phyloP scores from a whole-genome alignment of 1,284 basidiomycete genomes.

The Wallemia ichthyophaga region DNA sequence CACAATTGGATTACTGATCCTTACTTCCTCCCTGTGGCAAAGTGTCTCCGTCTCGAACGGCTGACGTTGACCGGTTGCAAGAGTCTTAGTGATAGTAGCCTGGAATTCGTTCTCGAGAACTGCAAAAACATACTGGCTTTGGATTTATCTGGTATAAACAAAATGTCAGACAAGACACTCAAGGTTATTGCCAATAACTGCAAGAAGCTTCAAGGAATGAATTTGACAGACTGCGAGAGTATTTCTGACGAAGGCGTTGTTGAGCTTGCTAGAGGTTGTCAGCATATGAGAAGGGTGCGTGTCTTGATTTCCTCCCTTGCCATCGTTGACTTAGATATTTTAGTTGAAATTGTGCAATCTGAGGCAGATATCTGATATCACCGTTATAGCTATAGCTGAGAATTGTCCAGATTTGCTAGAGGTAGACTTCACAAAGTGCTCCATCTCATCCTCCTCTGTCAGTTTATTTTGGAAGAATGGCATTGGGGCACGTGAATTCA shows the following conservation, averaged over 20 bases:
- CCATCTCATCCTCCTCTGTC: conserved; percentile 44
- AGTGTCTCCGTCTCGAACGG: conserved; percentile 61
- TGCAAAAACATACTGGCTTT: conserved; percentile 20
- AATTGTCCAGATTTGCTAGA: conserved; percentile 68
- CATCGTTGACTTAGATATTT: neutral
- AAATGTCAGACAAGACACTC: conserved; percentile 27
- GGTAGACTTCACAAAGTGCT: conserved; percentile 67
- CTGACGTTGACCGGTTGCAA: conserved; percentile 67
- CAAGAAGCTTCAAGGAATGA: conserved; percentile 63
- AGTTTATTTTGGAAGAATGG: conserved; percentile 59
- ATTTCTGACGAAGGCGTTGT: conserved; percentile 50
- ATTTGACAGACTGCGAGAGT: conserved; percentile 52
- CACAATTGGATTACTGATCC: conserved; percentile 43
- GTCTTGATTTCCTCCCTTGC: neutral
- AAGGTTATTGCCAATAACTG: conserved; percentile 37
- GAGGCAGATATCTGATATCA: conserved; percentile 41
- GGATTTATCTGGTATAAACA: conserved; percentile 35
- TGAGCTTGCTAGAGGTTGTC: conserved; percentile 42
- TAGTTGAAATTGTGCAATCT: conserved; percentile 64
- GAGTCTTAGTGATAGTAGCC: conserved; percentile 33
- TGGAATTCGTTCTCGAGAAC: conserved; percentile 34
- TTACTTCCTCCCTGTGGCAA: conserved; percentile 37
- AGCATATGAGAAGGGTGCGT: conserved; percentile 31
- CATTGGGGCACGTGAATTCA: conserved; percentile 62
- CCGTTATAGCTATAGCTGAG: conserved; percentile 47